Evolutionary conservation across 805 yeast genomes (phyloP), one percentile per base, ranked within the genome.

Genomic region (Debaryomyces maramus): DNA sequence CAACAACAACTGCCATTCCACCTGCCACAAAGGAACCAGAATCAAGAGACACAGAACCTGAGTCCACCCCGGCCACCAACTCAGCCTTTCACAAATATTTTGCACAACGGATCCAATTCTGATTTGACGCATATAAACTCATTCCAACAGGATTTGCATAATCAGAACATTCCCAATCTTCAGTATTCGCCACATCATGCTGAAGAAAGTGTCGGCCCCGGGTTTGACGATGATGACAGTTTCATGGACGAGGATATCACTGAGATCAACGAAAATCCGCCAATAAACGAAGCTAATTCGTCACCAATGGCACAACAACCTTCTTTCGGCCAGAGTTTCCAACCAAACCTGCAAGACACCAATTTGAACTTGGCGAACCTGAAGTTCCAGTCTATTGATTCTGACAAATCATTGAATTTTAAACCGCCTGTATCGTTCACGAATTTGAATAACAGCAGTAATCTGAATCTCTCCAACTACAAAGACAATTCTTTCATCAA

Each of bases 241-340:
- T 67, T 53, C 45, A 68, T 69, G 74, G 73, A 69, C 16, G 72
- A 67, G 34, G 75, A 67, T 45, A 52, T 60, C 19, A 46, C 55
- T 18, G 50, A 51, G n/a, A 43, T 50, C 40, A 36, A 53, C 40
- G 51, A 48, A 20, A 39, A 37, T 3, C 43, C 48, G 11, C 45
- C 40, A 17, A 32, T 33, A 8, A 33, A 38, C 2, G 35, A 22
- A 13, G 14, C 30, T 2, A 22, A n/a, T 16, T 47, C 51, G 8
- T 24, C 36, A 21, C 48, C 46, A 11, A 27, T 45, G 17, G 37
- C 41, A 30, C 47, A 40, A 22, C 41, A 45, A 33, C 47, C 48
- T 34, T 36, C 28, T 6, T 24, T 24, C 13, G 21, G 44, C 38
- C 27, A 41, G 42, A 50, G 16, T 55, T 60, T 22, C 65, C 64